A percentile compares a stretch with the other conserved stretches of the same genome.
Conservation (phyloP, 176 grass and related monocot genomes). For the Aegilops longissima region DNA sequence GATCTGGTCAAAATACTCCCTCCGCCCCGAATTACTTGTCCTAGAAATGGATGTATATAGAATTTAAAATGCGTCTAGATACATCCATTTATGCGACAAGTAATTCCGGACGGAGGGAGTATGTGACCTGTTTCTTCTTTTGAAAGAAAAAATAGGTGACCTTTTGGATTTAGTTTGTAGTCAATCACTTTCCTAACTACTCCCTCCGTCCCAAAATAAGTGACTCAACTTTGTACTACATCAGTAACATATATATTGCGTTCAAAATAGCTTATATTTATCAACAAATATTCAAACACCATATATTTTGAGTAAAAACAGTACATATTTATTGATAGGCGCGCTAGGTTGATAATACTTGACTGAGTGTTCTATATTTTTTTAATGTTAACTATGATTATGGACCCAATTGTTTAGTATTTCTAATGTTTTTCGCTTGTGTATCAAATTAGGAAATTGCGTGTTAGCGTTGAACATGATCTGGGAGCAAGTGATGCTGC, state of each 20-base stretch:
- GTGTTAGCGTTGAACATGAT: conserved; percentile 95
- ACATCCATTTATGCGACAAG: no score
- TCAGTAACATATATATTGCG: background rate
- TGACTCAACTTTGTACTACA: no score
- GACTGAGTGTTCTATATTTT: background rate
- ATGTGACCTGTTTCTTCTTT: background rate
- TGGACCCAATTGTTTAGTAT: conserved; percentile 4
- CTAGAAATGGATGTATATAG: no score
- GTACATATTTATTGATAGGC: background rate
- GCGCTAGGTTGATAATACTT: background rate
- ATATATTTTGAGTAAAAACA: background rate
- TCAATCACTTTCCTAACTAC: background rate
- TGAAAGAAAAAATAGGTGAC: background rate
- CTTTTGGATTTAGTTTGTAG: background rate
- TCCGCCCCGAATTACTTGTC: no score
- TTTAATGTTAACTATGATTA: background rate
- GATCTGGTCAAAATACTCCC: background rate
- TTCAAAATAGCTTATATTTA: background rate
- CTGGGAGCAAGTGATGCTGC: conserved; percentile 81
- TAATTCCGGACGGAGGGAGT: no score
- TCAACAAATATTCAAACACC: background rate
- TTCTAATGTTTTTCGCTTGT: conserved; percentile 38
- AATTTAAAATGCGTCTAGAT: no score
- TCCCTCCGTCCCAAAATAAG: no score
- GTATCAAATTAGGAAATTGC: conserved; percentile 57